A percentile compares a stretch with the other conserved stretches of the same genome.
phyloP scores from a whole-genome alignment of 192 early-diverging fungal genomes.

The Jimgerdemannia flammicorona region DNA sequence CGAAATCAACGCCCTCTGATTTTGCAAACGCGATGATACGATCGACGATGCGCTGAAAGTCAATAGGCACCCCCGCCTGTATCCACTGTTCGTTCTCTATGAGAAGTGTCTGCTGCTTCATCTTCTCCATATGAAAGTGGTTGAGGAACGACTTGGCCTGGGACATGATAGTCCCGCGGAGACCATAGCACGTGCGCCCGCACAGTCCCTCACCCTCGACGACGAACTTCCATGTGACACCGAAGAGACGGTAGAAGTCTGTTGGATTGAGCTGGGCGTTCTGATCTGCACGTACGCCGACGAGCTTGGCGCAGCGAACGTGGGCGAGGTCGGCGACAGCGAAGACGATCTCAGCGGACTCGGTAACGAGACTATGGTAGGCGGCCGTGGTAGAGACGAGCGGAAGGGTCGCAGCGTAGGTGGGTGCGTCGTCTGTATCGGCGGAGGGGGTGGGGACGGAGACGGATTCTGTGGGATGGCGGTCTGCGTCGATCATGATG shows the following conservation, averaged over 20 bases:
- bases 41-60: slow-evolving; percentile 87
- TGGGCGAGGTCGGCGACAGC: slow-evolving; percentile 84
- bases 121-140: slow-evolving; percentile 93
- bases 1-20: slow-evolving; percentile 26
- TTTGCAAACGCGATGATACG: slow-evolving; percentile 55
- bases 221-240: slow-evolving; percentile 82
- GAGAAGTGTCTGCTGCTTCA: slow-evolving; percentile 78
- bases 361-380: slow-evolving; percentile 50
- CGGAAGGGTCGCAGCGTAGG: slow-evolving; percentile 1
- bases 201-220: slow-evolving; percentile 71
- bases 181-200: slow-evolving; percentile 85
- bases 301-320: slow-evolving; percentile 80
- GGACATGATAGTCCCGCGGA: slow-evolving; percentile 72
- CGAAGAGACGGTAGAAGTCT: slow-evolving; percentile 84
- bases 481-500: slow-evolving; percentile 59
- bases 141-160: slow-evolving; percentile 86
- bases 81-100: slow-evolving; percentile 98
- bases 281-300: slow-evolving; percentile 85
- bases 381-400: not conserved
- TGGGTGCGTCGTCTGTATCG: slow-evolving; percentile 23
- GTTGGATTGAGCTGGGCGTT: slow-evolving; percentile 82
- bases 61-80: slow-evolving; percentile 87
- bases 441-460: not conserved
- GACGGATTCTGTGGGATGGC: slow-evolving; percentile 1
- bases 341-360: slow-evolving; percentile 72